Conservation (phyloP, 2,329 filamentous ascomycete genomes). For the Aspergillus sp. region DNA sequence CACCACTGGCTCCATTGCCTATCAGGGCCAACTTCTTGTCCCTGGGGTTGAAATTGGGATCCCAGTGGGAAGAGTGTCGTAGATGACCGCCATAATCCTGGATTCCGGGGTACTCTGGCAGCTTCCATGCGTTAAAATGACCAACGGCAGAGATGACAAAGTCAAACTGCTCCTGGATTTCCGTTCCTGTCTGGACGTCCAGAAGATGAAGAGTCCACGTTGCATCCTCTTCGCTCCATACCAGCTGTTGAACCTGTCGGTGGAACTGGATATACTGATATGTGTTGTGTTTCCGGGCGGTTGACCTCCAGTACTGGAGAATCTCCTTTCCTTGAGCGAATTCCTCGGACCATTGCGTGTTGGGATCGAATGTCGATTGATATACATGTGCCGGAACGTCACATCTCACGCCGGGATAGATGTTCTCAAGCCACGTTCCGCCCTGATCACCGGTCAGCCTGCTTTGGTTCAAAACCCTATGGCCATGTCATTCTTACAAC, state of each 20-base stretch:
- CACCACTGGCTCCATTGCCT: conserved; percentile 63
- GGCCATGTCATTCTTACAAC: no score
- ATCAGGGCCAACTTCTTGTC: conserved; percentile 57
- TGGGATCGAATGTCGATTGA: conserved; percentile 66
- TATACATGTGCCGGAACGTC: conserved; percentile 71
- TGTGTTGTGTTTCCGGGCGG: conserved; percentile 65
- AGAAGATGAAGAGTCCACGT: conserved; percentile 31
- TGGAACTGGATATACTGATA: conserved; percentile 58
- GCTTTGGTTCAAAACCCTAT: no score
- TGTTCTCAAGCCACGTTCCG: conserved; percentile 50
- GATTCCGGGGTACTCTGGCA: conserved; percentile 62
- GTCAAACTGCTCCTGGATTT: conserved; percentile 53
- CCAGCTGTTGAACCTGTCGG: conserved; percentile 61
- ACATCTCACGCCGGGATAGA: conserved; percentile 65
- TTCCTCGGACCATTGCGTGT: conserved; percentile 67
- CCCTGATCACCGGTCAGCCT: conserved; percentile 29
- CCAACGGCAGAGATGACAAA: conserved; percentile 65
- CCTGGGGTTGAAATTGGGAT: conserved; percentile 52
- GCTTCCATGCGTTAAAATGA: conserved; percentile 65
- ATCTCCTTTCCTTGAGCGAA: conserved; percentile 70
- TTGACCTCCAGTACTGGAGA: conserved; percentile 61
- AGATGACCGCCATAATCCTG: conserved; percentile 55
- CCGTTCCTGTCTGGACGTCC: conserved; percentile 18
- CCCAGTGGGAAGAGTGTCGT: conserved; percentile 63
- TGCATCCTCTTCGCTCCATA: conserved; percentile 54